Evolutionary conservation across 441 rosid species (phyloP), one percentile per base, ranked within the genome.

Genomic region (Croton laevigatus): DNA sequence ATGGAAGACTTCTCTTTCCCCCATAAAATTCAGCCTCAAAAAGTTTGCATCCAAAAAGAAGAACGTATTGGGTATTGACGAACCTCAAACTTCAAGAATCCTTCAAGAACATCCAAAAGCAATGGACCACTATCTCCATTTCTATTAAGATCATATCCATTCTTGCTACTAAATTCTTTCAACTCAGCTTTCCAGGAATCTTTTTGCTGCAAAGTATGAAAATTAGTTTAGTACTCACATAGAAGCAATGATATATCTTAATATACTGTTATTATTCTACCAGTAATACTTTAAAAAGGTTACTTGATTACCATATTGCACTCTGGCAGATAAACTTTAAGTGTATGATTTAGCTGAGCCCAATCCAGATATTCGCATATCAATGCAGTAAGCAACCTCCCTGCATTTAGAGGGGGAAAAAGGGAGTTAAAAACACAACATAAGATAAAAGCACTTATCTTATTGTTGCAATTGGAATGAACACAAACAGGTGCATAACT

Each of bases 281-380:
- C 5, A 42, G 40, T 16, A 42, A 69, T n/a, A 74, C 22, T 61
- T 34, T 60, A 67, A 61, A 74, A 75, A 76, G 71, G 71, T 71
- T 75, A 82, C 83, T 72, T 75, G 78, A 90, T 89, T 95, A 95
- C 99, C 99, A 93, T 81, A 88, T 95, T 95, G 78, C 97, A 91
- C 78, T 95, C 98, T 12, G 98, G 98, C 73, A 79, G 90, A 85
- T 87, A 95, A 44, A 93, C 97, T 84, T 91, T 93, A 64, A 85
- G 86, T 0, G 92, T 84, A 79, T 93, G 98, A 72, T 91, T 93
- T 13, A 93, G 95, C 62, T 95, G 89, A 0, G 97, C 95, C 99
- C 99, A 95, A 78, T 95, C 97, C 74, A 93, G 83, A 82, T 93
- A 93, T 79, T 95, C 99, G 69, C 95, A 95, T 64, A 95, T 69